Conservation (phyloP, 108 stramenopile genomes). For the Cyclotella distinguenda region DNA sequence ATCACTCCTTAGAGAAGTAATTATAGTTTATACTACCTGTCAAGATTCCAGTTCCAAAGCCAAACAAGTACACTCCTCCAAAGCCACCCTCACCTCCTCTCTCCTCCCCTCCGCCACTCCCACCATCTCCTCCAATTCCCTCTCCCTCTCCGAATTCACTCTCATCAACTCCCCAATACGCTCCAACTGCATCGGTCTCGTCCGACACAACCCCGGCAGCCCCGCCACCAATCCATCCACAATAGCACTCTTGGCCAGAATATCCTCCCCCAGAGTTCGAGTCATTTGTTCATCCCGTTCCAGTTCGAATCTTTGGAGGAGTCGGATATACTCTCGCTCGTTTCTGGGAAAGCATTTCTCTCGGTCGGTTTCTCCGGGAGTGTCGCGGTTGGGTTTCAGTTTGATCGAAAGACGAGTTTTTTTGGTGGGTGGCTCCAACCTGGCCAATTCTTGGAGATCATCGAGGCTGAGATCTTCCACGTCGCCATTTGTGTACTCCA, state of each 20-base stretch:
- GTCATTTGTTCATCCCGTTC: conserved; percentile 63
- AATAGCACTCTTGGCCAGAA: conserved; percentile 69
- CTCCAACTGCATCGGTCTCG: conserved; percentile 65
- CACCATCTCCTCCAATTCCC: conserved; percentile 59
- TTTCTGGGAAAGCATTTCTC: conserved; percentile 55
- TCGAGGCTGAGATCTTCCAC: conserved; percentile 36
- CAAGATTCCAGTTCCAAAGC: conserved; percentile 80
- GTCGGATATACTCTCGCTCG: conserved; percentile 56
- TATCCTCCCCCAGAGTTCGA: conserved; percentile 49
- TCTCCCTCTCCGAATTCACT: conserved; percentile 48
- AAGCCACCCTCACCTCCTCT: conserved; percentile 55
- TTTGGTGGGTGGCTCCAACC: conserved; percentile 24
- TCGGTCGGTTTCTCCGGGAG: no score
- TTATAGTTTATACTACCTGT: no score
- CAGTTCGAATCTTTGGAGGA: conserved; percentile 58
- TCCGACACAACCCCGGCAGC: conserved; percentile 77
- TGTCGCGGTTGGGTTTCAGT: conserved; percentile 25
- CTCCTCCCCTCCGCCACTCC: conserved; percentile 47
- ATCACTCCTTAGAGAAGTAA: no score
- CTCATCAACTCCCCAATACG: conserved; percentile 63
- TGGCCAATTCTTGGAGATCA: conserved; percentile 29
- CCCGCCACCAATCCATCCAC: conserved; percentile 67
- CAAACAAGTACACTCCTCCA: conserved; percentile 61
- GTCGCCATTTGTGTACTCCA: conserved; percentile 34
- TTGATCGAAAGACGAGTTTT: conserved; percentile 38